Percentiles rank a stretch among this genome's conserved stretches.
These are phyloP conservation scores for Hyaloscypha variabilis DNA, from an alignment of 495 filamentous ascomycete genomes.

Conservation along the genomic window DNA sequence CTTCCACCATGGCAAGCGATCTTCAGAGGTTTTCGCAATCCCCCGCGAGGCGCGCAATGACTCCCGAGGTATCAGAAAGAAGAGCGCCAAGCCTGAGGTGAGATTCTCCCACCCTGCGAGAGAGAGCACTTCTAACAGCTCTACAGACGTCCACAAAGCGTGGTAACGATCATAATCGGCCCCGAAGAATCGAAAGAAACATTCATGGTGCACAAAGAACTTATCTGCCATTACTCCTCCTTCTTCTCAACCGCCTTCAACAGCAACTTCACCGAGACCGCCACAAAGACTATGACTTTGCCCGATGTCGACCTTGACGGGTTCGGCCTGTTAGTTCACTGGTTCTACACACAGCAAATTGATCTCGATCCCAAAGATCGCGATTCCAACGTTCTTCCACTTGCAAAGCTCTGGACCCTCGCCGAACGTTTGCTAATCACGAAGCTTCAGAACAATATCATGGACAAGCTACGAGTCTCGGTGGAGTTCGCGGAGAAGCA, in stretches of 20 bases:
- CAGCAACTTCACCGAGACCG: neutral
- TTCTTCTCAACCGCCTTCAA: slow-evolving; percentile 13
- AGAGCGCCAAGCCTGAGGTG: neutral
- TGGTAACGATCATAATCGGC: slow-evolving; percentile 15
- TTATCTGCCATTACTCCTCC: slow-evolving; percentile 9
- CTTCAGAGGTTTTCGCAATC: neutral
- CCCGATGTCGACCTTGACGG: slow-evolving; percentile 1
- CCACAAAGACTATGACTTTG: slow-evolving; percentile 7
- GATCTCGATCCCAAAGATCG: neutral
- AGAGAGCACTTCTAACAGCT: neutral
- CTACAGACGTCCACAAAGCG: neutral
- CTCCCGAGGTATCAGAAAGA: neutral
- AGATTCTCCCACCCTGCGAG: neutral
- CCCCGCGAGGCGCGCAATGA: neutral
- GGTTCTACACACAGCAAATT: slow-evolving; percentile 14
- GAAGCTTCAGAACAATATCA: slow-evolving; percentile 6
- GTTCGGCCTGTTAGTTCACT: slow-evolving; percentile 20
- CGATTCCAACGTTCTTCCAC: slow-evolving; percentile 8
- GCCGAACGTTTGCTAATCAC: neutral
- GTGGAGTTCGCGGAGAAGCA: neutral
- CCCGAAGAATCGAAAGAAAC: neutral
- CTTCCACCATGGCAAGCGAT: neutral
- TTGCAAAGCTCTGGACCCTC: slow-evolving; percentile 9
- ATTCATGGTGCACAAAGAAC: slow-evolving; percentile 15
- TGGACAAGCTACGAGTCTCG: neutral